Conservation (phyloP, 2,329 filamentous ascomycete species). For the Phaeosphaeria sp. region DNA sequence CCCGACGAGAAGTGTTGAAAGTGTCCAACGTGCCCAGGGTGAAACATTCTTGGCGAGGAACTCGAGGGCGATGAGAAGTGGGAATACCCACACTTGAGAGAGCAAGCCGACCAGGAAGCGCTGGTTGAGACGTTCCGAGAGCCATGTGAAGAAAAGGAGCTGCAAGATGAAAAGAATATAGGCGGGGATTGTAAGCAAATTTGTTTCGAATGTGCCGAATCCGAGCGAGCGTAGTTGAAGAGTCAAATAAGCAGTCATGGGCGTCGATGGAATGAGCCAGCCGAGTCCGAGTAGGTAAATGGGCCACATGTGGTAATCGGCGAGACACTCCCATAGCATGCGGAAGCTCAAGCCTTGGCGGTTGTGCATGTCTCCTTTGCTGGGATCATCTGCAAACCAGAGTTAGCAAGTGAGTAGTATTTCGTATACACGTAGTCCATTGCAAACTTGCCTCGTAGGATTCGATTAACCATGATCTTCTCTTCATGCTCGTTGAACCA, state of each 20-base stretch:
- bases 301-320: conserved; percentile 63
- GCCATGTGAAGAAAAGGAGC: conserved; percentile 59
- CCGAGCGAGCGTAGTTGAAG: conserved; percentile 44
- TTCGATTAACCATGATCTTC: conserved; percentile 71
- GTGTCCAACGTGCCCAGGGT: conserved; percentile 47
- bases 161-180: conserved; percentile 57
- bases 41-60: conserved; percentile 38
- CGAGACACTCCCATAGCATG: conserved; percentile 59
- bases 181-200: conserved; percentile 51
- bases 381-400: conserved; percentile 63
- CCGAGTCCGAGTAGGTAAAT: conserved; percentile 47
- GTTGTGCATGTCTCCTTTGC: conserved; percentile 69
- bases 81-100: conserved; percentile 50
- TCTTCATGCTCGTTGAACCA: conserved; percentile 74
- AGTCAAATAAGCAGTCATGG: conserved; percentile 44
- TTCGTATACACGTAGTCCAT: no score
- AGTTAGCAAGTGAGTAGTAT: no score
- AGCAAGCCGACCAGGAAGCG: conserved; percentile 56
- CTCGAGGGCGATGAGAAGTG: conserved; percentile 48
- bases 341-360: conserved; percentile 58
- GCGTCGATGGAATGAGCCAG: conserved; percentile 44
- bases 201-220: conserved; percentile 48
- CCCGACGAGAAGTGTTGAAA: conserved; percentile 51
- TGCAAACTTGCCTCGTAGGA: no score
- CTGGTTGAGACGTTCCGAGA: conserved; percentile 59